Evolutionary conservation across 1,284 basidiomycete species (phyloP).

Genomic region (Papiliotrema terrestris): DNA sequence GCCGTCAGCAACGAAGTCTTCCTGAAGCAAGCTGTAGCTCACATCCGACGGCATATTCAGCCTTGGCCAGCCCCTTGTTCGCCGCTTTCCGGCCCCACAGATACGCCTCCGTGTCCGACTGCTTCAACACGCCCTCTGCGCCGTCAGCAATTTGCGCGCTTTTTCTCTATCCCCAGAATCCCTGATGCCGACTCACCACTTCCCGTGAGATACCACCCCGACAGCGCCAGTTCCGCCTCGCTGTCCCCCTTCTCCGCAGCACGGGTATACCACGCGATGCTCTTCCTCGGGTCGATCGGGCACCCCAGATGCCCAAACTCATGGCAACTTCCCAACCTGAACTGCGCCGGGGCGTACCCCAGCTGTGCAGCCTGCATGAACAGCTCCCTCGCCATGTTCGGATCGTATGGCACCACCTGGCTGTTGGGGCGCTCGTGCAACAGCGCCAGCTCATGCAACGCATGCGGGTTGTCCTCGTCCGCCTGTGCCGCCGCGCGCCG

Average conservation of each 20-base stretch:
- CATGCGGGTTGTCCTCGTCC: slow-evolving; percentile 97
- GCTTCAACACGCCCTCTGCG: slow-evolving; percentile 86
- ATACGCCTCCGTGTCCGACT: slow-evolving; percentile 96
- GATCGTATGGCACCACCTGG: slow-evolving; percentile 50
- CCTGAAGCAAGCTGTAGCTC: slow-evolving; percentile 18
- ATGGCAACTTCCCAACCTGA: slow-evolving; percentile 90
- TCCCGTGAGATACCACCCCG: slow-evolving; percentile 96
- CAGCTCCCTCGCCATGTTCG: slow-evolving; percentile 70
- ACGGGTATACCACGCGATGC: slow-evolving; percentile 98
- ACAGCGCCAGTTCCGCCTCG: slow-evolving; percentile 91
- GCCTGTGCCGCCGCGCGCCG: slow-evolving; percentile 93
- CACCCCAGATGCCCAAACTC: slow-evolving; percentile 89
- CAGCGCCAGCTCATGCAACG: slow-evolving; percentile 91
- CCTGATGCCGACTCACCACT: slow-evolving; percentile 50
- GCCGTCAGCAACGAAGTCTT: neutral
- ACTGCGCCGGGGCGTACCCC: slow-evolving; percentile 90
- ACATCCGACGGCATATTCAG: slow-evolving; percentile 91
- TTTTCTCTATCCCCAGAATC: neutral
- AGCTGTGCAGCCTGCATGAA: slow-evolving; percentile 91
- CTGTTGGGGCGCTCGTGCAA: slow-evolving; percentile 68
- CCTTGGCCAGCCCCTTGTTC: slow-evolving; percentile 87
- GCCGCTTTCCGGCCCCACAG: slow-evolving; percentile 91
- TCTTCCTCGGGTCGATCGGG: slow-evolving; percentile 85
- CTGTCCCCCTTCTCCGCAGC: slow-evolving; percentile 93
- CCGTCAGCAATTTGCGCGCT: neutral